Percentiles rank a stretch among this genome's conserved stretches.
phyloP scores from a whole-genome alignment of 2,329 filamentous ascomycete species.

The Fusarium albosuccineum region DNA sequence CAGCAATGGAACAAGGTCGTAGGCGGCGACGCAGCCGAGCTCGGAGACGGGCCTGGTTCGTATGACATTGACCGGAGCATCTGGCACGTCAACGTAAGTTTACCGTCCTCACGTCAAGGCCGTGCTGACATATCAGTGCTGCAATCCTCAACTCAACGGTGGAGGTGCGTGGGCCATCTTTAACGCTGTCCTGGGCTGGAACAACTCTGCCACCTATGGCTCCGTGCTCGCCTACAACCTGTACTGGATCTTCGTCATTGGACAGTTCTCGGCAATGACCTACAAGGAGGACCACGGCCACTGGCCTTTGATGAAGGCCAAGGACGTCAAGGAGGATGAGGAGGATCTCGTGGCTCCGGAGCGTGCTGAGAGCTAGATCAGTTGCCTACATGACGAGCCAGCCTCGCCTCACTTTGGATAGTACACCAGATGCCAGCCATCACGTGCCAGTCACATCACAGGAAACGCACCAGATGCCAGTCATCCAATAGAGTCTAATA shows the following conservation, averaged over 20 bases:
- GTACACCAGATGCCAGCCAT: neutral
- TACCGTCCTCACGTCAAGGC: no score
- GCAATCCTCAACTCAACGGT: slow-evolving; percentile 78
- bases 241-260: slow-evolving; percentile 85
- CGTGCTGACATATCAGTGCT: slow-evolving; percentile 69
- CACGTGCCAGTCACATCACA: slow-evolving; percentile 6
- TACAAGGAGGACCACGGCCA: slow-evolving; percentile 72
- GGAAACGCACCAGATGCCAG: neutral
- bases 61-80: slow-evolving; percentile 84
- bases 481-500: slow-evolving; percentile 21
- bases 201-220: slow-evolving; percentile 88
- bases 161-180: slow-evolving; percentile 89
- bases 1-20: slow-evolving; percentile 76
- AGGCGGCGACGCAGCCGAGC: slow-evolving; percentile 67
- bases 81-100: slow-evolving; percentile 83
- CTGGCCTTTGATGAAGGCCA: slow-evolving; percentile 59
- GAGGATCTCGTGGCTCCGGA: slow-evolving; percentile 14
- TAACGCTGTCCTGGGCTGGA: slow-evolving; percentile 88
- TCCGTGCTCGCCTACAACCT: slow-evolving; percentile 89
- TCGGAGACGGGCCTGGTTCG: slow-evolving; percentile 75
- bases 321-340: slow-evolving; percentile 28
- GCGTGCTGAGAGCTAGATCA: neutral
- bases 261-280: slow-evolving; percentile 74
- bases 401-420: neutral
- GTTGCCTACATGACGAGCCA: neutral